Percentiles rank a stretch among this genome's conserved stretches.
Evolutionary conservation across 441 rosid species (phyloP).

Genomic region (Jatropha multifida): DNA sequence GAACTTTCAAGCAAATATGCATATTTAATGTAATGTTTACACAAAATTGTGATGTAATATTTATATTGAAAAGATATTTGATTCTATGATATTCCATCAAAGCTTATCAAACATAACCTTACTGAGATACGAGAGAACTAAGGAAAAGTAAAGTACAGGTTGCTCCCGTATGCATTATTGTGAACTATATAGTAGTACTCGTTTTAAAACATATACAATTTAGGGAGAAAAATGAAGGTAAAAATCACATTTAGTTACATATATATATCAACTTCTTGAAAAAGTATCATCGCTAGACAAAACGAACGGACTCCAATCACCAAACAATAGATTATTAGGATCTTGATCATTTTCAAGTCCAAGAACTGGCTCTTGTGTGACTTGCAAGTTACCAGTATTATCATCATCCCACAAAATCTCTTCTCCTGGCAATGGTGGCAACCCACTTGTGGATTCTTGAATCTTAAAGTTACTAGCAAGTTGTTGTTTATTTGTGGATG

Average conservation of each 20-base stretch:
- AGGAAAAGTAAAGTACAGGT: no score
- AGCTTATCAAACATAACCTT: no score
- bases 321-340: slow-evolving; percentile 45
- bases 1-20: no score
- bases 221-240: background rate
- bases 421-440: slow-evolving; percentile 77
- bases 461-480: no score
- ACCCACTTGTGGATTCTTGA: slow-evolving; percentile 21
- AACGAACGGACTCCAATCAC: slow-evolving; percentile 62
- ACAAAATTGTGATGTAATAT: no score
- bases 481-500: slow-evolving; percentile 20
- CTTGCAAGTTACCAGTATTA: slow-evolving; percentile 29
- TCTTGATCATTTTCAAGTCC: slow-evolving; percentile 40
- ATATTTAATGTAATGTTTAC: no score
- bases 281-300: slow-evolving; percentile 48
- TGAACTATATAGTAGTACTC: no score
- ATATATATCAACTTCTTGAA: slow-evolving; percentile 31
- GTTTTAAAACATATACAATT: no score
- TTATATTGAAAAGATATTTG: no score
- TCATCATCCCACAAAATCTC: slow-evolving; percentile 43
- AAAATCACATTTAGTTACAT: background rate
- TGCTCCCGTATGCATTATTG: no score
- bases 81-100: no score
- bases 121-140: no score
- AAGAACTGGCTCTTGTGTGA: slow-evolving; percentile 26